These are phyloP conservation scores for Vigna nakashimae DNA, from an alignment of 306 rosid species.

Conservation along the genomic window DNA sequence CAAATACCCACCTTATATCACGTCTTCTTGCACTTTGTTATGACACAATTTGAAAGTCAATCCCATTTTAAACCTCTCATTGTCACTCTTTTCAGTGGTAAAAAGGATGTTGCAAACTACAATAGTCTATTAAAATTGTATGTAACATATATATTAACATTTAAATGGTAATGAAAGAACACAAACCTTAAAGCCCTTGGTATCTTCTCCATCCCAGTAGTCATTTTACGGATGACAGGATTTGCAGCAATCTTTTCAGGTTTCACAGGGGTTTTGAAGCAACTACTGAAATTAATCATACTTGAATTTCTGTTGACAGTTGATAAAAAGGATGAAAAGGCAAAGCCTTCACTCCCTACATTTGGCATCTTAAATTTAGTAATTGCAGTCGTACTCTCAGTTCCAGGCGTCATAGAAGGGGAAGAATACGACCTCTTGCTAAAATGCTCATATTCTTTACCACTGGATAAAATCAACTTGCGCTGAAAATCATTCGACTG, in stretches of 20 bases:
- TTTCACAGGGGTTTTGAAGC: background rate
- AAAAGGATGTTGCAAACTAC: background rate
- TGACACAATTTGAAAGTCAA: no score
- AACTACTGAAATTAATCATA: background rate
- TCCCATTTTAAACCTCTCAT: no score
- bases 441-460: background rate
- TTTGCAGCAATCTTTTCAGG: background rate
- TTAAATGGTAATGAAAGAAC: background rate
- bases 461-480: background rate
- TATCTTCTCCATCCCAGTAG: background rate
- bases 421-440: background rate
- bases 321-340: background rate
- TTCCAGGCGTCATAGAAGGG: background rate
- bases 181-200: background rate
- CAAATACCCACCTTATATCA: no score
- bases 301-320: background rate
- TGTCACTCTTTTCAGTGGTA: no score
- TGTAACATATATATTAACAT: background rate
- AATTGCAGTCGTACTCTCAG: background rate
- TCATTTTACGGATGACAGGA: background rate
- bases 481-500: background rate
- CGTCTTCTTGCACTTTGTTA: no score
- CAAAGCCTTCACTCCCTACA: background rate
- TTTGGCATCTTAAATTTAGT: background rate
- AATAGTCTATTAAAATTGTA: background rate